These are phyloP conservation scores for Cordyceps farinosa DNA, from an alignment of 2,329 filamentous ascomycete genomes.

Conservation along the genomic window DNA sequence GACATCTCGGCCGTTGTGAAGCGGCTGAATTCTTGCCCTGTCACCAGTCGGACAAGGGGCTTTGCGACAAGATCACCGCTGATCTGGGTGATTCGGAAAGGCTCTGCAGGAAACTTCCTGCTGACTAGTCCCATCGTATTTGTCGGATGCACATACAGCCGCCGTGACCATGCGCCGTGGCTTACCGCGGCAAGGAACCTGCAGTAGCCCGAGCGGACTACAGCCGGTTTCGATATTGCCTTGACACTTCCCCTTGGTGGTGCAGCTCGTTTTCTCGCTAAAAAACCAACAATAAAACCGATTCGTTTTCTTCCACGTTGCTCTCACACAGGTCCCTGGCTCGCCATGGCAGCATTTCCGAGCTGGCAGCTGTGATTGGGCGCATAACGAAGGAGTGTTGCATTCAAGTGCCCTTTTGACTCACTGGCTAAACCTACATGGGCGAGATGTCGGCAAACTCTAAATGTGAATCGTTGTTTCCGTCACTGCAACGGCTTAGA, in stretches of 20 bases:
- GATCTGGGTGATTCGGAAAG: not conserved
- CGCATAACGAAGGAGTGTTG: not conserved
- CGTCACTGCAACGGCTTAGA: not conserved
- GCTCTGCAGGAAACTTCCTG: not conserved
- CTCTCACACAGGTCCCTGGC: not conserved
- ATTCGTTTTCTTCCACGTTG: not conserved
- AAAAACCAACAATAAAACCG: not conserved
- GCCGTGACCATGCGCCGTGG: not conserved
- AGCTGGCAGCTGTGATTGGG: not conserved
- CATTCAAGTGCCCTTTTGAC: not conserved
- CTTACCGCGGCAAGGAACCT: not conserved
- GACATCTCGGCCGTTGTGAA: not conserved
- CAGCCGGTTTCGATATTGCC: not conserved
- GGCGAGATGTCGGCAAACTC: not conserved
- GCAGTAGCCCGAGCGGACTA: not conserved
- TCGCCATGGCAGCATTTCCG: not conserved
- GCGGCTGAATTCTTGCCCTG: not conserved
- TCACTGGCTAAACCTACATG: not conserved
- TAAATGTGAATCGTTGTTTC: not conserved
- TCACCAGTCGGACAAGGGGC: not conserved
- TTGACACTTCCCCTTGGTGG: not conserved
- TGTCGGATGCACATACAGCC: not conserved
- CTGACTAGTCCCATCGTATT: not conserved
- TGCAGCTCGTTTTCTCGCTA: not conserved
- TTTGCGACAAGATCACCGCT: not conserved